phyloP scores from a whole-genome alignment of 768 basidiomycete genomes.

The Exidia glandulosa region DNA sequence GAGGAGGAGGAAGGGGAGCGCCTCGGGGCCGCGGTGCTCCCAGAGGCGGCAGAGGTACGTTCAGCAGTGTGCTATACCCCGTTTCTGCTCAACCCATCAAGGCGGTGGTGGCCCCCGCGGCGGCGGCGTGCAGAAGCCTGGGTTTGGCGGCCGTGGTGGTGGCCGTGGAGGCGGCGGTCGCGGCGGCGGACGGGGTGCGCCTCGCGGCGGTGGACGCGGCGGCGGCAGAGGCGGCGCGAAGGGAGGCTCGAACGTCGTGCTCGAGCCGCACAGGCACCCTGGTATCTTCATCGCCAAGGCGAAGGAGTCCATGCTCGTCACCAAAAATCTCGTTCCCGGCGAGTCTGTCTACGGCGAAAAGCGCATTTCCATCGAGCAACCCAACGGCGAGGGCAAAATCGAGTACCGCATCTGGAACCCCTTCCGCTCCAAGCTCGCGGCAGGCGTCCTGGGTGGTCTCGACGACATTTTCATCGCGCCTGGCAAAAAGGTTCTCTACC shows the following conservation, averaged over 20 bases:
- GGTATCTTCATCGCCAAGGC: constrained; percentile 97
- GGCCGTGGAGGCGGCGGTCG: constrained; percentile 28
- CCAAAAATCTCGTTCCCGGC: constrained; percentile 94
- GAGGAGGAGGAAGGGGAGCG: constrained; percentile 32
- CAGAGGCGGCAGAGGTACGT: constrained; percentile 25
- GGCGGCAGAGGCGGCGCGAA: constrained; percentile 60
- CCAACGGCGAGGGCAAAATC: constrained; percentile 65
- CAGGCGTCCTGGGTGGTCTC: constrained; percentile 90
- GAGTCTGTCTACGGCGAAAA: constrained; percentile 99
- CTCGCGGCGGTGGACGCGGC: constrained; percentile 30
- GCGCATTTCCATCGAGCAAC: constrained; percentile 75
- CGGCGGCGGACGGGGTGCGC: constrained; percentile 19
- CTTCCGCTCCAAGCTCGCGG: constrained; percentile 92
- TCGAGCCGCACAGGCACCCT: constrained; percentile 90
- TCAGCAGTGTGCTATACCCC: constrained; percentile 7
- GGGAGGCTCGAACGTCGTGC: constrained; percentile 79
- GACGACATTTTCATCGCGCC: constrained; percentile 89
- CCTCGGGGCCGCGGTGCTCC: constrained; percentile 25
- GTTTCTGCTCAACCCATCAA: background rate
- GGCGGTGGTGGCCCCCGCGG: constrained; percentile 27
- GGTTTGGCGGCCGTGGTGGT: constrained; percentile 17
- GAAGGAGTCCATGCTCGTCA: constrained; percentile 94
- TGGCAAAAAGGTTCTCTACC: constrained; percentile 91
- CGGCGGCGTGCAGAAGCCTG: constrained; percentile 12
- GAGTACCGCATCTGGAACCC: constrained; percentile 99